Conservation (phyloP, 352 stramenopile species). For the Phytopythium sindhum region DNA sequence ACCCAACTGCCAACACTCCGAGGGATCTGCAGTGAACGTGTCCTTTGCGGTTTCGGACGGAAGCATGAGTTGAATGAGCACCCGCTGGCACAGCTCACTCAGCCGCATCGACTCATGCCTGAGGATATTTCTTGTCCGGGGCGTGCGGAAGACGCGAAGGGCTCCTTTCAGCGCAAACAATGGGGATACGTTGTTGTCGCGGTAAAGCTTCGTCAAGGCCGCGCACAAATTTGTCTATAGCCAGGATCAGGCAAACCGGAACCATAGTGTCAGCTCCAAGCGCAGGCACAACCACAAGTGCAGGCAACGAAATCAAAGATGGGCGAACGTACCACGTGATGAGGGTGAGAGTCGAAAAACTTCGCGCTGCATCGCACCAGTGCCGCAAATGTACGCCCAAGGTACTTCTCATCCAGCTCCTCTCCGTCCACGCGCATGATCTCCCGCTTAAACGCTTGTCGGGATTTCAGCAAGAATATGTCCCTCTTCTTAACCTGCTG, state of each 20-base stretch:
- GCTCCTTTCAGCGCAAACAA: constrained; percentile 19
- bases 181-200: constrained; percentile 14
- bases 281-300: neutral
- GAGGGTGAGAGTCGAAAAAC: constrained; percentile 17
- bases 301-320: neutral
- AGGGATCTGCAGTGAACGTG: neutral
- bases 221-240: constrained; percentile 23
- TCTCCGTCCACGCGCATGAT: constrained; percentile 25
- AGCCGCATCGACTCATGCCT: constrained; percentile 15
- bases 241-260: neutral
- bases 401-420: constrained; percentile 21
- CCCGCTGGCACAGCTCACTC: constrained; percentile 23
- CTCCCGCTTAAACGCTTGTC: constrained; percentile 24
- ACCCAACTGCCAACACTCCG: constrained; percentile 9
- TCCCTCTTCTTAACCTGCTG: constrained; percentile 14
- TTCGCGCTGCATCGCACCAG: constrained; percentile 28
- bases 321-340: constrained; percentile 24
- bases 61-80: constrained; percentile 18
- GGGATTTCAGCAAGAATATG: constrained; percentile 16
- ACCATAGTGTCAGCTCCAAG: neutral
- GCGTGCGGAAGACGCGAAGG: constrained; percentile 23
- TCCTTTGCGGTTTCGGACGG: neutral
- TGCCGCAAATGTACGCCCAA: constrained; percentile 28
- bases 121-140: constrained; percentile 22
- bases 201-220: constrained; percentile 16